These are phyloP conservation scores for Escovopsis sp. DNA, from an alignment of 2,329 filamentous ascomycete species.

Conservation along the genomic window DNA sequence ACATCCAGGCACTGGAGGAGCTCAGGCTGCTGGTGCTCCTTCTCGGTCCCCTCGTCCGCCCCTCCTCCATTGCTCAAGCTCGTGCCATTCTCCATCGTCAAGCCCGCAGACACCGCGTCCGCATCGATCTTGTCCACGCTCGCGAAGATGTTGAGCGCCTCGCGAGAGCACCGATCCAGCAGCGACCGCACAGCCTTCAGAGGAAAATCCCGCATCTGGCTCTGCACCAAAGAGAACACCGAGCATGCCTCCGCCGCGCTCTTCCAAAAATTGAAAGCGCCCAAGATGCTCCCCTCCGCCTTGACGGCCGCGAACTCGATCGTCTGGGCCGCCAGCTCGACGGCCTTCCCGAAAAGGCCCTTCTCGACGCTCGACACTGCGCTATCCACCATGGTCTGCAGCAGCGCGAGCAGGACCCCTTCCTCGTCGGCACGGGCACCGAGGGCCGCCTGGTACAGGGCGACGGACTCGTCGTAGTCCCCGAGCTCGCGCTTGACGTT, in stretches of 20 bases:
- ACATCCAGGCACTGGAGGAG: slow-evolving; percentile 49
- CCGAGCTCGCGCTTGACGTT: slow-evolving; percentile 88
- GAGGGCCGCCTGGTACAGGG: slow-evolving; percentile 61
- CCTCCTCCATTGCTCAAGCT: slow-evolving; percentile 19
- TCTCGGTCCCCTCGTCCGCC: not conserved
- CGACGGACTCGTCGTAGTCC: slow-evolving; percentile 72
- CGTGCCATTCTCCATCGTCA: too few relatives aligned
- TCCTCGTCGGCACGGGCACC: slow-evolving; percentile 55
- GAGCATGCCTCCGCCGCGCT: slow-evolving; percentile 48
- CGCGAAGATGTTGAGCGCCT: slow-evolving; percentile 44
- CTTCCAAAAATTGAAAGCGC: slow-evolving; percentile 93
- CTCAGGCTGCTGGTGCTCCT: slow-evolving; percentile 33
- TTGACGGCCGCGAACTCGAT: slow-evolving; percentile 47
- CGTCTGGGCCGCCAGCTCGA: slow-evolving; percentile 52
- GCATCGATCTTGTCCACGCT: slow-evolving; percentile 51
- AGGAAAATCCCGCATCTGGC: slow-evolving; percentile 48
- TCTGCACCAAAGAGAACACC: slow-evolving; percentile 66
- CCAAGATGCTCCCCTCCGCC: slow-evolving; percentile 36
- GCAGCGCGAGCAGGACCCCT: slow-evolving; percentile 71
- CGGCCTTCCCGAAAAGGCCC: slow-evolving; percentile 73
- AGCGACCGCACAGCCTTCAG: slow-evolving; percentile 39
- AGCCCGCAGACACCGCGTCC: slow-evolving; percentile 28
- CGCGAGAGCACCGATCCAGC: slow-evolving; percentile 36
- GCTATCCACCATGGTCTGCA: slow-evolving; percentile 78
- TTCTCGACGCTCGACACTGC: slow-evolving; percentile 63